A percentile compares a stretch with the other conserved stretches of the same genome.
phyloP scores from a whole-genome alignment of 2,329 filamentous ascomycete genomes.

The Phaeoacremonium minimum region DNA sequence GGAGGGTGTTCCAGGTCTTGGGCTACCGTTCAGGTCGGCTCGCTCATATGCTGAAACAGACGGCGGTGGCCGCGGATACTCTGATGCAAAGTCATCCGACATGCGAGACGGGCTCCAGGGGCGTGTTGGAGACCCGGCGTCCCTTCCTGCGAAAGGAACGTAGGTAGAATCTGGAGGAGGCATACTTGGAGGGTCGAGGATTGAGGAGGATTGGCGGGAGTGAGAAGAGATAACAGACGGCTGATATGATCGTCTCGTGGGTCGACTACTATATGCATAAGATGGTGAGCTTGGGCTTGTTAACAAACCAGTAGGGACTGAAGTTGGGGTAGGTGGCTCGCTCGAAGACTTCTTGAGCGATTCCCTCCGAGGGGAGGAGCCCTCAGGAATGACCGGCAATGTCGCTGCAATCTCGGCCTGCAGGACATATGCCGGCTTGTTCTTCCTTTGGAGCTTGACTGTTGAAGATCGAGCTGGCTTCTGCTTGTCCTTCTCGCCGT shows the following conservation, averaged over 20 bases:
- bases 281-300: constrained; percentile 3
- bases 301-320: not conserved
- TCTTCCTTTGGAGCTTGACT: constrained; percentile 49
- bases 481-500: constrained; percentile 6
- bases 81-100: no score
- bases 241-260: constrained; percentile 44
- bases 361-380: constrained; percentile 38
- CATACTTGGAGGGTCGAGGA: constrained; percentile 56
- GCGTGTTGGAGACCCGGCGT: constrained; percentile 47
- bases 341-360: constrained; percentile 28
- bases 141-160: constrained; percentile 46
- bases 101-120: constrained; percentile 15
- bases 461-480: constrained; percentile 20
- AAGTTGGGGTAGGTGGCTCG: constrained; percentile 9
- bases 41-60: constrained; percentile 76
- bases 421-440: constrained; percentile 19
- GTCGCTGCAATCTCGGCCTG: constrained; percentile 28
- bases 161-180: constrained; percentile 62
- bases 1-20: constrained; percentile 84
- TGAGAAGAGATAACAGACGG: constrained; percentile 44
- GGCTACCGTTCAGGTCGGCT: constrained; percentile 81
- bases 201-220: constrained; percentile 42
- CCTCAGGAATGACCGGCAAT: constrained; percentile 48
- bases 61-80: constrained; percentile 62
- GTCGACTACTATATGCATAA: constrained; percentile 32